A percentile compares a stretch with the other conserved stretches of the same genome.
phyloP scores from a whole-genome alignment of 208 protist genomes.

The Leishmania martiniquensis region DNA sequence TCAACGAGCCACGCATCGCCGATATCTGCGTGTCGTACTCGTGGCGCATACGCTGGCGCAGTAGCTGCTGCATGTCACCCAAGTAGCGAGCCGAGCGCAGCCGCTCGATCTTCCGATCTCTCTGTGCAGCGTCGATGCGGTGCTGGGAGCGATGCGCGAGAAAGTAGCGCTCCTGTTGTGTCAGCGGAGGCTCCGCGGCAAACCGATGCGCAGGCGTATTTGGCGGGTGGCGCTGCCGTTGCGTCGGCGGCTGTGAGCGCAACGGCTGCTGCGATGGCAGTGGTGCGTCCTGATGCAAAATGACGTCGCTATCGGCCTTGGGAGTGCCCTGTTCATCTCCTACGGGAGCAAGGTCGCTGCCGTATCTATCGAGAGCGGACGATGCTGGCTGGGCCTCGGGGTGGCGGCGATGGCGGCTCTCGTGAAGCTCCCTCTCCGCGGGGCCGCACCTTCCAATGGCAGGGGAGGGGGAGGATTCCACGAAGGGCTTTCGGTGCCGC shows the following conservation, averaged over 20 bases:
- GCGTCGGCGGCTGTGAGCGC: background rate
- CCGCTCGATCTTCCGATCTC: slow-evolving; percentile 84
- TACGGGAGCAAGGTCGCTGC: background rate
- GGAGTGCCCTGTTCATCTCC: background rate
- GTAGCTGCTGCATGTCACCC: slow-evolving; percentile 63
- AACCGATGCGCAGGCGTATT: background rate
- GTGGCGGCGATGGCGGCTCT: background rate
- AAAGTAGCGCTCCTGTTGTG: slow-evolving; percentile 47
- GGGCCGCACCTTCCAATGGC: background rate
- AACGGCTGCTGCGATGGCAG: background rate
- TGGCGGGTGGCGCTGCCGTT: background rate
- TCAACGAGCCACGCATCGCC: slow-evolving; percentile 52
- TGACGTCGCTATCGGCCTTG: background rate
- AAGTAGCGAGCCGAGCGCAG: slow-evolving; percentile 75
- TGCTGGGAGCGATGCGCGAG: slow-evolving; percentile 54
- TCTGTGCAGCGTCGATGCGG: slow-evolving; percentile 49
- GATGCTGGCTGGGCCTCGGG: background rate
- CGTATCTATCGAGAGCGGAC: background rate
- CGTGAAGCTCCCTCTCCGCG: background rate
- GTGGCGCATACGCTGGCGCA: slow-evolving; percentile 68
- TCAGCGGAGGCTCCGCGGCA: slow-evolving; percentile 49
- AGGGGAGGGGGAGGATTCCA: background rate
- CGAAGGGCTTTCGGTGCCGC: slow-evolving; percentile 5
- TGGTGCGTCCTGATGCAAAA: background rate
- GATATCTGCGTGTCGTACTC: slow-evolving; percentile 57